phyloP scores from a whole-genome alignment of 768 basidiomycete genomes.

The Coprinopsis sp. region DNA sequence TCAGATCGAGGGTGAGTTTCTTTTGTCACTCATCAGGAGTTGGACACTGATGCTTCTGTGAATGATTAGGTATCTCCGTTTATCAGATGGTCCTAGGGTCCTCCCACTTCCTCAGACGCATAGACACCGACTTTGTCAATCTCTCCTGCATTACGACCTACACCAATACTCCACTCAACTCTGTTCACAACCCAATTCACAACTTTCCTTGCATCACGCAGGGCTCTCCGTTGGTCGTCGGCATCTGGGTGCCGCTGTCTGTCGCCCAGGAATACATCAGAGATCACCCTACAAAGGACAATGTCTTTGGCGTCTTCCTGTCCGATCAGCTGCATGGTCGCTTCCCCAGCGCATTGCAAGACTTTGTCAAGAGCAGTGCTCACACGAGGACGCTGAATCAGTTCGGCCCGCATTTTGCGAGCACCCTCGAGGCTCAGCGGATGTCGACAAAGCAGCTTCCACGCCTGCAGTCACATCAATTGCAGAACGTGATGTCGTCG shows the following conservation, averaged over 20 bases:
- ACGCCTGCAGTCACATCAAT: not conserved
- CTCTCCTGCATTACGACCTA: conserved; percentile 48
- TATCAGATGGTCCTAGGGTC: conserved; percentile 63
- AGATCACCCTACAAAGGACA: conserved; percentile 34
- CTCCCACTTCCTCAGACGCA: conserved; percentile 58
- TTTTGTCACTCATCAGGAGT: conserved; percentile 4
- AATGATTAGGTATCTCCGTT: conserved; percentile 58
- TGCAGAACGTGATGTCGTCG: not conserved
- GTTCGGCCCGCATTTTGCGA: conserved; percentile 62
- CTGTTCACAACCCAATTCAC: conserved; percentile 33
- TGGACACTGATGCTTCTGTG: conserved; percentile 4
- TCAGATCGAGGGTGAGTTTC: conserved; percentile 58
- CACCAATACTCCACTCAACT: conserved; percentile 13
- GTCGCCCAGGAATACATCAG: conserved; percentile 50
- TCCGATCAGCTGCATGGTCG: conserved; percentile 56
- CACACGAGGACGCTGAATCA: conserved; percentile 47
- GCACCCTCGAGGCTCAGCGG: conserved; percentile 38
- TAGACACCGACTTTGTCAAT: conserved; percentile 78
- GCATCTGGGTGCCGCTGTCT: conserved; percentile 67
- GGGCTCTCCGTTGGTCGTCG: conserved; percentile 49
- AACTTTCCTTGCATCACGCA: conserved; percentile 49
- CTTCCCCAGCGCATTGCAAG: conserved; percentile 59
- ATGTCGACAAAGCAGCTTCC: conserved; percentile 7
- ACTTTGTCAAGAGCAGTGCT: conserved; percentile 47
- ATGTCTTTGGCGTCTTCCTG: conserved; percentile 51